Percentiles rank a stretch among this genome's conserved stretches.
Evolutionary conservation across 768 basidiomycete species (phyloP).

Genomic region (Lyophyllum semitale): DNA sequence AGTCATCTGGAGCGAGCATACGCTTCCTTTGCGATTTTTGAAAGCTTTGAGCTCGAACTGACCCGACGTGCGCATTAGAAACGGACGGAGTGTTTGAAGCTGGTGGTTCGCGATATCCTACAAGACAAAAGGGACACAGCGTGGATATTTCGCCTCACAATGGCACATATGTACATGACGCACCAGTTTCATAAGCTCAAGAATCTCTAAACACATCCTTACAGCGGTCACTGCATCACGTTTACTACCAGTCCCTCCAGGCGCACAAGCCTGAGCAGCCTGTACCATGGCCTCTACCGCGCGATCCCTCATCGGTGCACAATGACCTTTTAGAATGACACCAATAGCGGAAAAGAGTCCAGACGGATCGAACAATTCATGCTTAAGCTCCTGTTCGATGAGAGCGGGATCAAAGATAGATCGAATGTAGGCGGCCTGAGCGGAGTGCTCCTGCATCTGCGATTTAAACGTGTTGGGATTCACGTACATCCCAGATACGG

Average conservation of each 20-base stretch:
- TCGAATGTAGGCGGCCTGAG: conserved; percentile 66
- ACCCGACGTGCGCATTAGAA: conserved; percentile 77
- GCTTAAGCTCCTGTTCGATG: conserved; percentile 80
- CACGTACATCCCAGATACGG: conserved; percentile 58
- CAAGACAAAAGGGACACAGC: conserved; percentile 10
- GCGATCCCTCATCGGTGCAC: conserved; percentile 90
- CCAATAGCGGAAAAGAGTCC: conserved; percentile 81
- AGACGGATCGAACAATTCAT: conserved; percentile 76
- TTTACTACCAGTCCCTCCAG: conserved; percentile 54
- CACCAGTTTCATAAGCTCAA: conserved; percentile 95
- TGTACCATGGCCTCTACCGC: conserved; percentile 83
- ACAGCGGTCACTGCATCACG: conserved; percentile 73
- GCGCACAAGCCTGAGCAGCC: conserved; percentile 59
- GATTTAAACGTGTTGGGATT: conserved; percentile 59
- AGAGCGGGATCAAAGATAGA: conserved; percentile 80
- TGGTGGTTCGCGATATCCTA: conserved; percentile 98
- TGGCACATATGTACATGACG: conserved; percentile 24
- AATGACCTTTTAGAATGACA: conserved; percentile 82
- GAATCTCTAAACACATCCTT: conserved; percentile 82
- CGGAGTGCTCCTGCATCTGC: conserved; percentile 63
- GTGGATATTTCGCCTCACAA: conserved; percentile 20
- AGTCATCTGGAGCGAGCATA: conserved; percentile 52
- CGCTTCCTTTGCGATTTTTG: conserved; percentile 52
- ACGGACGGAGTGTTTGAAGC: conserved; percentile 89
- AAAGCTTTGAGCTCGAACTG: conserved; percentile 81